phyloP scores from a whole-genome alignment of 139 green algal genomes.

The Chlorella vulgaris region DNA sequence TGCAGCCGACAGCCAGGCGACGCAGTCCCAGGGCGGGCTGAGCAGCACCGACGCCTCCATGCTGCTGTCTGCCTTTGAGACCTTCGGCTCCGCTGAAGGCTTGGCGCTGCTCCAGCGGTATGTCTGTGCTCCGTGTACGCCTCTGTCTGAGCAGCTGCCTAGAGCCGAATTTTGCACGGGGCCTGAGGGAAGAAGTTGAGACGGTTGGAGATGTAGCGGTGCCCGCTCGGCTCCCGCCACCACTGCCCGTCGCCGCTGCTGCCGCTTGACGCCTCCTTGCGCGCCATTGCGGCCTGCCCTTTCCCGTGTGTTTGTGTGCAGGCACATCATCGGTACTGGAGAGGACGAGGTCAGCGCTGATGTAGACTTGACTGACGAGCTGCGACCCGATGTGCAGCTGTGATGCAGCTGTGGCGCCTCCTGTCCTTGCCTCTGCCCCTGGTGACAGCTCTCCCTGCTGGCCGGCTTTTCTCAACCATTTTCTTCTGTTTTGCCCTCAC shows the following conservation, averaged over 20 bases:
- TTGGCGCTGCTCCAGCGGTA: neutral
- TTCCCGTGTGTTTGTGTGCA: neutral
- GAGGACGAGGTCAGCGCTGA: no score
- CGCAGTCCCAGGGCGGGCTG: neutral
- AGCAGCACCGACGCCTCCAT: slow-evolving; percentile 19
- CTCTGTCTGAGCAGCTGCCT: no score
- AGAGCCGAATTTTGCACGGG: no score
- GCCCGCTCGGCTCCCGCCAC: no score
- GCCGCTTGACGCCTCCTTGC: neutral
- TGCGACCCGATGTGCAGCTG: neutral
- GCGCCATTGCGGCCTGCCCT: neutral
- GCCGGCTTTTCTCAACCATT: no score
- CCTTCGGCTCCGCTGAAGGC: neutral
- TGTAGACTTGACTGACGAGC: neutral
- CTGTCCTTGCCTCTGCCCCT: no score
- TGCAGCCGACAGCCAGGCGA: neutral
- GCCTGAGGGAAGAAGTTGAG: no score
- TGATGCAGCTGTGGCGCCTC: neutral
- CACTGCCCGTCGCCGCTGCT: no score
- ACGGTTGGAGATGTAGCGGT: no score
- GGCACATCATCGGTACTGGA: slow-evolving; percentile 3
- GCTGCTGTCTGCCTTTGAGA: slow-evolving; percentile 23
- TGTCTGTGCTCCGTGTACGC: neutral
- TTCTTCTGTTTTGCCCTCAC: no score
- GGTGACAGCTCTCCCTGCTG: no score